Evolutionary conservation across 2,329 filamentous ascomycete genomes (phyloP).

Genomic region (Aspergillus sp.): DNA sequence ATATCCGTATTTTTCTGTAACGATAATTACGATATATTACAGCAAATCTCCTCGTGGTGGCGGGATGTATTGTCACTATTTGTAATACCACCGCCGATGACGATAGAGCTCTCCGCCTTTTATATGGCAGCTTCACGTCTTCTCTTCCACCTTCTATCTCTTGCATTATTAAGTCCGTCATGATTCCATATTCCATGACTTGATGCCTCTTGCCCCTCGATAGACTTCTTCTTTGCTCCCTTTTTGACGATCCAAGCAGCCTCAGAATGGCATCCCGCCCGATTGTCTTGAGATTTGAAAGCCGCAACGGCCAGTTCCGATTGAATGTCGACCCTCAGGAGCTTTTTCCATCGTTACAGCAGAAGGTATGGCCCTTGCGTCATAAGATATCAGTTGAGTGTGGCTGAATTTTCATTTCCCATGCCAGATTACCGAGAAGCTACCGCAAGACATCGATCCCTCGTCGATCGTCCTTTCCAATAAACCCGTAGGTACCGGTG

Average conservation of each 20-base stretch:
- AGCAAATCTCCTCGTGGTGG: background rate
- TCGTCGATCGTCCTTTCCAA: constrained; percentile 52
- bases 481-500: constrained; percentile 48
- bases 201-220: background rate
- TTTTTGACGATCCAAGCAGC: background rate
- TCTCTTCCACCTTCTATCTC: background rate
- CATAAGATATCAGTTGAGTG: background rate
- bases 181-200: constrained; percentile 1
- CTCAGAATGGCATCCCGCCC: constrained; percentile 32
- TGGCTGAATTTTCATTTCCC: constrained; percentile 5
- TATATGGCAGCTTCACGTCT: constrained; percentile 5
- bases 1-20: background rate
- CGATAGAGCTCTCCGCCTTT: constrained; percentile 14
- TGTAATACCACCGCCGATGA: constrained; percentile 12
- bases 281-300: constrained; percentile 81
- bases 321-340: constrained; percentile 67
- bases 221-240: background rate
- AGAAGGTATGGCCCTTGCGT: constrained; percentile 27
- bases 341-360: constrained; percentile 56
- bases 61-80: background rate
- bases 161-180: background rate
- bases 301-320: constrained; percentile 87
- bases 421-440: constrained; percentile 48
- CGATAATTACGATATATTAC: background rate
- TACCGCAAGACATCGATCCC: constrained; percentile 49